A percentile compares a stretch with the other conserved stretches of the same genome.
Evolutionary conservation across 257 asterid species (phyloP).

Genomic region (Solanum tarapatanum): DNA sequence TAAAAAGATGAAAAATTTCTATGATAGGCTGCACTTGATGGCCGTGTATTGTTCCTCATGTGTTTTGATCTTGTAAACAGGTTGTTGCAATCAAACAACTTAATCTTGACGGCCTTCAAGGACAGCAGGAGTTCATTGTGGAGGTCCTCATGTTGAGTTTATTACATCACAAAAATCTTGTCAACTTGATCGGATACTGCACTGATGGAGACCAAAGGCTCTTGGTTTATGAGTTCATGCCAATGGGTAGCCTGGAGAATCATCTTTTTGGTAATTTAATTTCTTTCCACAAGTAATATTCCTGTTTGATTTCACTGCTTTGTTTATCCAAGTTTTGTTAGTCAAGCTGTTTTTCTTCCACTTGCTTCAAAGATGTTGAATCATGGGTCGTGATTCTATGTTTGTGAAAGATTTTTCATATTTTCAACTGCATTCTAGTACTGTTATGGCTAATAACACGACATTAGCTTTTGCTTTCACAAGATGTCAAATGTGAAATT

Average conservation of each 20-base stretch:
- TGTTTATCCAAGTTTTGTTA: background rate
- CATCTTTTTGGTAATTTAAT: constrained; percentile 64
- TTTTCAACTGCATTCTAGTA: background rate
- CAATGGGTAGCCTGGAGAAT: constrained; percentile 81
- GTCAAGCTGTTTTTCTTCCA: background rate
- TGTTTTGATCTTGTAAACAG: constrained; percentile 17
- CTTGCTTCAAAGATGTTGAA: background rate
- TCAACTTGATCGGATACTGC: constrained; percentile 76
- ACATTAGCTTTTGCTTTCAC: background rate
- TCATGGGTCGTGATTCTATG: background rate
- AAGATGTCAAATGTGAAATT: background rate
- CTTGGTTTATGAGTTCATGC: constrained; percentile 80
- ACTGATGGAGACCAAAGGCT: constrained; percentile 90
- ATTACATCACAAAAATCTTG: constrained; percentile 78
- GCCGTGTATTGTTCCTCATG: background rate
- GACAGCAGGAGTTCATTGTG: constrained; percentile 78
- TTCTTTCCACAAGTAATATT: background rate
- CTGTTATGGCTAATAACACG: background rate
- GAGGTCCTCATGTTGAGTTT: constrained; percentile 88
- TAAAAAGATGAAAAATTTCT: background rate
- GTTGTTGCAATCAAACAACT: constrained; percentile 81
- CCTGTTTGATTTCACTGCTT: background rate
- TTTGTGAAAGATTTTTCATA: background rate
- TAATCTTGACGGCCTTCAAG: constrained; percentile 83
- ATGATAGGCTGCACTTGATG: background rate